These are phyloP conservation scores for Colletotrichum spaethianum DNA, from an alignment of 2,329 filamentous ascomycete genomes.

Conservation along the genomic window DNA sequence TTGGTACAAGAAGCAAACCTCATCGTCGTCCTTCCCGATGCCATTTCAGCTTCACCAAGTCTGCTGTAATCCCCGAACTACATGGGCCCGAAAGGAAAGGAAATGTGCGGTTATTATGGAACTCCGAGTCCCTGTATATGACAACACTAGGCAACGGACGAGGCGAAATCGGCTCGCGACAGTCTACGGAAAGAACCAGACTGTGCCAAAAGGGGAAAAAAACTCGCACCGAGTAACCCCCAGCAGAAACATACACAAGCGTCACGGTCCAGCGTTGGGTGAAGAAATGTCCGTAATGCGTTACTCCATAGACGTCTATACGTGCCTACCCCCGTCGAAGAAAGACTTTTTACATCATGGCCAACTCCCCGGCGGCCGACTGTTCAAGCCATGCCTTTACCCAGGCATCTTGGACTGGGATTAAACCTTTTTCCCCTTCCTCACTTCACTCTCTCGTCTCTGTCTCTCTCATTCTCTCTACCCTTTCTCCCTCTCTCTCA, in stretches of 20 bases:
- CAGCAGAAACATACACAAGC: background rate
- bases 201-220: too few relatives aligned
- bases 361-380: slow-evolving; percentile 31
- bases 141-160: background rate
- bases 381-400: slow-evolving; percentile 36
- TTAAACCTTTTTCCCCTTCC: slow-evolving; percentile 9
- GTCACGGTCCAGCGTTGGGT: background rate
- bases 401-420: slow-evolving; percentile 28
- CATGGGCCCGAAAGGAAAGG: background rate
- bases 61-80: background rate
- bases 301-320: slow-evolving; percentile 42
- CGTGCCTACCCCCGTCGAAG: slow-evolving; percentile 36
- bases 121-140: background rate
- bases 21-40: too few relatives aligned
- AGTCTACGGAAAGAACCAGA: too few relatives aligned
- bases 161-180: background rate
- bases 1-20: too few relatives aligned
- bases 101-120: background rate
- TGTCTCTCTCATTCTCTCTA: background rate
- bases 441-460: background rate
- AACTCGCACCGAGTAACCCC: background rate
- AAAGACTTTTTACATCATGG: slow-evolving; percentile 42
- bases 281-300: slow-evolving; percentile 41
- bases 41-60: too few relatives aligned
- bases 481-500: background rate